These are phyloP conservation scores for Aspergillus piperis DNA, from an alignment of 2,329 filamentous ascomycete species.

Conservation along the genomic window DNA sequence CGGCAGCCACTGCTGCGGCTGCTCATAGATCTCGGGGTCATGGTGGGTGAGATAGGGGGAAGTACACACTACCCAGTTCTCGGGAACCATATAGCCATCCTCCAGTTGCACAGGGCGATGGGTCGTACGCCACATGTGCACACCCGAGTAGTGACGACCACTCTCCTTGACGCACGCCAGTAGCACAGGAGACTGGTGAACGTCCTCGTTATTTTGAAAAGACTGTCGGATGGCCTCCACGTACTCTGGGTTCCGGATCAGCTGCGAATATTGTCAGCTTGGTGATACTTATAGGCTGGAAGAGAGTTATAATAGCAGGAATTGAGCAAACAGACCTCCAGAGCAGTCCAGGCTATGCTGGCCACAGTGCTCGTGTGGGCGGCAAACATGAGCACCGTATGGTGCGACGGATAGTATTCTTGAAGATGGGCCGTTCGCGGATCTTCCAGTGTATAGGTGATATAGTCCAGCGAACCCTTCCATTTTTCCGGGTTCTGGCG, in stretches of 20 bases:
- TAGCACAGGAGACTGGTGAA: neutral
- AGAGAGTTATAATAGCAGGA: neutral
- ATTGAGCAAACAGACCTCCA: neutral
- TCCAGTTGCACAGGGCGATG: neutral
- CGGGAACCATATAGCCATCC: neutral
- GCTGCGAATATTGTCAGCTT: neutral
- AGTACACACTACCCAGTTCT: neutral
- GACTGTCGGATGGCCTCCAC: neutral
- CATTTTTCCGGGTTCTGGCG: slow-evolving; percentile 1
- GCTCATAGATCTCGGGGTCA: neutral
- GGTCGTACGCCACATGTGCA: neutral
- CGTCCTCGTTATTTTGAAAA: neutral
- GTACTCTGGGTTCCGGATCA: neutral
- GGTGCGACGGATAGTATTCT: slow-evolving; percentile 3
- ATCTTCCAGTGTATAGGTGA: slow-evolving; percentile 6
- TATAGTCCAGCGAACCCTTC: slow-evolving; percentile 6
- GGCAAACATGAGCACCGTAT: slow-evolving; percentile 8
- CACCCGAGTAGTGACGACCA: slow-evolving; percentile 1
- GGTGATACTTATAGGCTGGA: neutral
- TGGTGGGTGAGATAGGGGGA: slow-evolving; percentile 6
- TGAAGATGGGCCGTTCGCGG: slow-evolving; percentile 4
- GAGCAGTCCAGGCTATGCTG: slow-evolving; percentile 4
- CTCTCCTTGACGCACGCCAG: slow-evolving; percentile 2
- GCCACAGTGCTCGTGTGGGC: slow-evolving; percentile 9
- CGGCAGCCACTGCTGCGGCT: neutral